These are phyloP conservation scores for Erythrophleum ivorense DNA, from an alignment of 331 rosid species.

Conservation along the genomic window DNA sequence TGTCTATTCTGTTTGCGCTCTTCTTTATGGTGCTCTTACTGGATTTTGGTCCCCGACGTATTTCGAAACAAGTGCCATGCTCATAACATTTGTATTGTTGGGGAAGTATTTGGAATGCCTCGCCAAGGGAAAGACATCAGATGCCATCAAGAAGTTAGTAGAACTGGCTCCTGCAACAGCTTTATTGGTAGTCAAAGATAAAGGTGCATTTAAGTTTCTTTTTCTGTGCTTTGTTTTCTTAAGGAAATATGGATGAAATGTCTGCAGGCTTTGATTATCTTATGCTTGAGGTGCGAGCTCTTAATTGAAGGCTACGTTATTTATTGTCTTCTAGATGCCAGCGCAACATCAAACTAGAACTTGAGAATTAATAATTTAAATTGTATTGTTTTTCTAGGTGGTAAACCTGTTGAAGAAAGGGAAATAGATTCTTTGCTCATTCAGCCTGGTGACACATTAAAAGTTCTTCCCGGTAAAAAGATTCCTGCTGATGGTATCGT, in stretches of 20 bases:
- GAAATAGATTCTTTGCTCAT: slow-evolving; percentile 90
- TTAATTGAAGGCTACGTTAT: slow-evolving; percentile 19
- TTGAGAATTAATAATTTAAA: slow-evolving; percentile 27
- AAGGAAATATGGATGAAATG: slow-evolving; percentile 1
- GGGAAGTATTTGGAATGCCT: slow-evolving; percentile 96
- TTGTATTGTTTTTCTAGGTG: slow-evolving; percentile 57
- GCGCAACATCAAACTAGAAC: neutral
- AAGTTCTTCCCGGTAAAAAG: slow-evolving; percentile 95
- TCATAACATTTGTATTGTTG: slow-evolving; percentile 93
- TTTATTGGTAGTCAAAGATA: slow-evolving; percentile 66
- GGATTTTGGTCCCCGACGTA: slow-evolving; percentile 96
- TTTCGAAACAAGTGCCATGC: slow-evolving; percentile 99
- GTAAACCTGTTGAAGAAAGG: slow-evolving; percentile 70
- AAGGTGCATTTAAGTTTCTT: slow-evolving; percentile 55
- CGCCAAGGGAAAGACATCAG: slow-evolving; percentile 98
- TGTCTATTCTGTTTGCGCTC: slow-evolving; percentile 88
- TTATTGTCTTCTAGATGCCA: slow-evolving; percentile 19
- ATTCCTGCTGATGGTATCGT: slow-evolving; percentile 91
- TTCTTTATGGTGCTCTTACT: slow-evolving; percentile 89
- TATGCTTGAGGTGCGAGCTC: slow-evolving; percentile 15
- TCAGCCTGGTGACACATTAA: slow-evolving; percentile 84
- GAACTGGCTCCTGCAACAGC: slow-evolving; percentile 94
- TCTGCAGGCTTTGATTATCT: slow-evolving; percentile 27
- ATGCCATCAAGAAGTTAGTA: slow-evolving; percentile 95
- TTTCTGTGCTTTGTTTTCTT: slow-evolving; percentile 25